Base-by-base conservation (phyloP, 345 rosid species). In the Pelargonium nanum region DNA sequence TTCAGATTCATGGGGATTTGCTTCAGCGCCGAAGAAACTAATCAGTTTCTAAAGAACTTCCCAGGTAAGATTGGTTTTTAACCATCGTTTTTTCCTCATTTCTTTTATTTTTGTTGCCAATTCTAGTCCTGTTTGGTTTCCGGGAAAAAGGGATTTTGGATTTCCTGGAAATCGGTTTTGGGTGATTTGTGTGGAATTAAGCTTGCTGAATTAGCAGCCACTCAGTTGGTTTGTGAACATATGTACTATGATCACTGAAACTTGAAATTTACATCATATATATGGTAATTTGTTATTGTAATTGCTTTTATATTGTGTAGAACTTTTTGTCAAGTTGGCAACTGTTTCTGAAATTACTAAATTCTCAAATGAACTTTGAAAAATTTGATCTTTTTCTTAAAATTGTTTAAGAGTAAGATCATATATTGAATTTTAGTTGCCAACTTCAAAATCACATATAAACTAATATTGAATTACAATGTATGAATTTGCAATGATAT, bases 1-100 rank as follows among this genome's bases (percentile, higher is more conserved):
- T 55, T 25, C 53, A 58, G 67, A 72, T 67, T 78, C 30, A 78
- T 78, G 86, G 86, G 83, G 75, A 67, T 66, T 61, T 81, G 81
- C 57, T 81, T 71, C 44, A 76, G 83, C 26, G 32, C 62, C 61
- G 81, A 71, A 63, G 53, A 55, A 5, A 34, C 48, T 40, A 15
- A 40, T 22, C 53, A 22, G 0, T 23, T 16, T 13, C 55, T 56
- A 20, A 22, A 55, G 28, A 22, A 28, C 26, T 25, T 45, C 56
- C 71, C 71, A 50, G 65, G 71, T 66, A 48, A 16, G 15, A 4
- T 50, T 20, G n/a, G 2, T 57, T 21, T 4, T 30, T 16, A 21
- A 24, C 1, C 21, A 24, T 50, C 17, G 0, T 10, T 58, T 16
- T 2, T 9, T 66, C 23, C 19, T 24, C 17, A 44, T 55, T 57